Percentiles rank a stretch among this genome's conserved stretches.
phyloP scores from a whole-genome alignment of 202 grass and related monocot genomes.

The Alloteropsis angusta region DNA sequence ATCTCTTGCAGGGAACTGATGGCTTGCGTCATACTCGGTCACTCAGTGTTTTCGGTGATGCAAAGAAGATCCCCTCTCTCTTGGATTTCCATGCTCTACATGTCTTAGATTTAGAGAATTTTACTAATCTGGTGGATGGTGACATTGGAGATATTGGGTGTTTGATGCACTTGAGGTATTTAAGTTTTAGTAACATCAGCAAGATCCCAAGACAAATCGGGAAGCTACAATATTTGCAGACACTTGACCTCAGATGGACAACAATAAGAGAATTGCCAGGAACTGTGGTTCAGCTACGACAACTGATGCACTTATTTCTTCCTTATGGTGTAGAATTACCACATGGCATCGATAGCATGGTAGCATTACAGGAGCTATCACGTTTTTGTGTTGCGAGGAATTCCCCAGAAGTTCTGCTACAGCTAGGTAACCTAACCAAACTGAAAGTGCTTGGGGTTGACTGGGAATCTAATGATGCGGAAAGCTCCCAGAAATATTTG shows the following conservation, averaged over 20 bases:
- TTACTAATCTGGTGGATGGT: background rate
- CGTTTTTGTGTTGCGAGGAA: background rate
- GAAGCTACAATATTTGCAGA: slow-evolving; percentile 2
- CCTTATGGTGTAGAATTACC: background rate
- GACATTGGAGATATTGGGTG: background rate
- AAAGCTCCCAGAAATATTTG: background rate
- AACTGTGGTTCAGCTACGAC: background rate
- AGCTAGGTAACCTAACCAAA: background rate
- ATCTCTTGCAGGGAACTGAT: background rate
- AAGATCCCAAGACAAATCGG: background rate
- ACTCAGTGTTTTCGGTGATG: background rate
- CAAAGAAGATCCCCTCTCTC: background rate
- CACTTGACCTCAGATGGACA: background rate
- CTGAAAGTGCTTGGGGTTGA: background rate
- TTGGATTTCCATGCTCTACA: background rate
- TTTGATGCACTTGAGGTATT: background rate
- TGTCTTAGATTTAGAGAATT: slow-evolving; percentile 4
- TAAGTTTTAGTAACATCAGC: background rate
- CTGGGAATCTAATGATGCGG: background rate
- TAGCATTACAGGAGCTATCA: background rate
- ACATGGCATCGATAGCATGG: slow-evolving; percentile 10
- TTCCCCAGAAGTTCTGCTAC: background rate
- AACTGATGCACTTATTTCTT: background rate
- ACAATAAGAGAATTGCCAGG: background rate
- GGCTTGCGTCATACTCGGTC: background rate